Percentiles rank a stretch among this genome's conserved stretches.
phyloP scores from a whole-genome alignment of 2,329 filamentous ascomycete species.

The Ilyonectria mors-panacis region DNA sequence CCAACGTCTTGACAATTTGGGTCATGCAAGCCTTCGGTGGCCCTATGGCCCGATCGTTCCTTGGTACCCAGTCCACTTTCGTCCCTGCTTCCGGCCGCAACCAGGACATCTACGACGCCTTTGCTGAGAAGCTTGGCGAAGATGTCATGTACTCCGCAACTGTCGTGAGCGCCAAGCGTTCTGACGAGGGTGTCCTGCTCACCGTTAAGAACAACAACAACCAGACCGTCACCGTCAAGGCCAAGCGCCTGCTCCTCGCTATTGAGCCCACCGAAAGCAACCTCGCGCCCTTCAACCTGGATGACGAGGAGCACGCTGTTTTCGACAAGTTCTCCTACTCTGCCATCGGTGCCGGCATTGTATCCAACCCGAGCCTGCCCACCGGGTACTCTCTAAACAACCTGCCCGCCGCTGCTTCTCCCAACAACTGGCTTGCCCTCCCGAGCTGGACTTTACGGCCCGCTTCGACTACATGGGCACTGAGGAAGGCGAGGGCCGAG shows the following conservation, averaged over 20 bases:
- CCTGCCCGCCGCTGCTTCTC: slow-evolving; percentile 35
- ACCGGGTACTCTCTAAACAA: slow-evolving; percentile 42
- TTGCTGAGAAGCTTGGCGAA: slow-evolving; percentile 51
- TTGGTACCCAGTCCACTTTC: slow-evolving; percentile 48
- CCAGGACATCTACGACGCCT: slow-evolving; percentile 58
- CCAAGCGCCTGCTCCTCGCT: slow-evolving; percentile 54
- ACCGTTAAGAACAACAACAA: slow-evolving; percentile 46
- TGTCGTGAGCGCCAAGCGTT: slow-evolving; percentile 51
- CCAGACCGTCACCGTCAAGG: slow-evolving; percentile 47
- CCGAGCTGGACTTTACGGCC: slow-evolving; percentile 39
- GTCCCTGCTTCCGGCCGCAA: slow-evolving; percentile 54
- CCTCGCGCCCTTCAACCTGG: slow-evolving; percentile 52
- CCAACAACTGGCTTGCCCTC: slow-evolving; percentile 39
- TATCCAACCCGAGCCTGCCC: slow-evolving; percentile 47
- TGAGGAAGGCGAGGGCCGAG: slow-evolving; percentile 34
- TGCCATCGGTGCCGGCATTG: slow-evolving; percentile 52
- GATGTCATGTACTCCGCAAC: slow-evolving; percentile 56
- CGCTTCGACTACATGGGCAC: slow-evolving; percentile 51
- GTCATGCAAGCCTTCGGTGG: slow-evolving; percentile 59
- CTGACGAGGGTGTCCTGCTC: slow-evolving; percentile 43
- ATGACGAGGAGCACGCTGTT: slow-evolving; percentile 47
- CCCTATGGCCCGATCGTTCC: slow-evolving; percentile 53
- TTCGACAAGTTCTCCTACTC: slow-evolving; percentile 54
- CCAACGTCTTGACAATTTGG: slow-evolving; percentile 60
- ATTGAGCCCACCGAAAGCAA: slow-evolving; percentile 54